Conservation (phyloP, 2,329 filamentous ascomycete species). For the Coniochaeta pulveracea region DNA sequence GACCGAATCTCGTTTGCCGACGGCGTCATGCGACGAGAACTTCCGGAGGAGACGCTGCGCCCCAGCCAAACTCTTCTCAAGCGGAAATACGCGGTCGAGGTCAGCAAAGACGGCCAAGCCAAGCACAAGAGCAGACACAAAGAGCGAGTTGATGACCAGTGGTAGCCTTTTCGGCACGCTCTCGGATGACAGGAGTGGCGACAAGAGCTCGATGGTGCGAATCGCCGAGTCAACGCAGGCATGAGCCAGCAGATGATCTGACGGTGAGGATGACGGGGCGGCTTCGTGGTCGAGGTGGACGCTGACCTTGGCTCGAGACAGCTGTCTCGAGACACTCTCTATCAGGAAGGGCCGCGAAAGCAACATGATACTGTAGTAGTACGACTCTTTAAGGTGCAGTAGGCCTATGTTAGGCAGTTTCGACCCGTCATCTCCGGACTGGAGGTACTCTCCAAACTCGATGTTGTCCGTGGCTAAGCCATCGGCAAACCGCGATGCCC, state of each 20-base stretch:
- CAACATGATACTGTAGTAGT: constrained; percentile 26
- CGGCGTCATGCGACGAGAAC: constrained; percentile 13
- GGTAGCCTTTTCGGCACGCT: constrained; percentile 28
- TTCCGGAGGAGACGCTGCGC: constrained; percentile 14
- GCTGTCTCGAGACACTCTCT: constrained; percentile 9
- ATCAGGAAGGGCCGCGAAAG: constrained; percentile 23
- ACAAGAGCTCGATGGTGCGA: constrained; percentile 23
- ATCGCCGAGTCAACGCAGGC: constrained; percentile 24
- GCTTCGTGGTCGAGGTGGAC: background rate
- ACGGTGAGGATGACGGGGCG: constrained; percentile 5
- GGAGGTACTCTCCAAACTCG: constrained; percentile 7
- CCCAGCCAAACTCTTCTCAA: constrained; percentile 14
- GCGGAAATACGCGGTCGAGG: constrained; percentile 22
- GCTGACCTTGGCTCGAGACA: background rate
- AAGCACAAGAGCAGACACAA: constrained; percentile 30
- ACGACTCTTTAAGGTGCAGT: constrained; percentile 21
- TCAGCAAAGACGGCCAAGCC: constrained; percentile 32
- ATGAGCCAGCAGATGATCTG: constrained; percentile 16
- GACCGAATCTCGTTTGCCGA: constrained; percentile 11
- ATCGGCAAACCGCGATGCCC: constrained; percentile 12
- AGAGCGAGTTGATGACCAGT: constrained; percentile 32
- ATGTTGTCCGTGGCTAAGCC: constrained; percentile 11
- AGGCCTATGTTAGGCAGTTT: constrained; percentile 16
- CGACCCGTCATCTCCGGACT: constrained; percentile 6
- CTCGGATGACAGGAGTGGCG: constrained; percentile 19